Evolutionary conservation across 2,329 filamentous ascomycete genomes (phyloP).

Genomic region (Colletotrichum sp.): DNA sequence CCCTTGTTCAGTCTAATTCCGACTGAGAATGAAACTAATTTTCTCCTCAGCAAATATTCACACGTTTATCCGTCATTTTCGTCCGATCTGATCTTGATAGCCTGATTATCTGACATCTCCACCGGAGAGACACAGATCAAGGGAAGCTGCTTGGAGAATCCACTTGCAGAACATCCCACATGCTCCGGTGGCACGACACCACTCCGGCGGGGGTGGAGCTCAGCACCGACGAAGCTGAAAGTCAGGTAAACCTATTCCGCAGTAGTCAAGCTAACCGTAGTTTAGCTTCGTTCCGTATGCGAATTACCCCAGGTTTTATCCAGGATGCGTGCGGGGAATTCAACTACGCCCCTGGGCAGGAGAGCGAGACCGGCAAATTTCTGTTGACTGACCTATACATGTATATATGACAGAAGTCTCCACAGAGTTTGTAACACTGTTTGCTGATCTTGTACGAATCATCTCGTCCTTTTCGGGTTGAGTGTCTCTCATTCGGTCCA

Average conservation of each 20-base stretch:
- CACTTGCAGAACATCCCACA: background rate
- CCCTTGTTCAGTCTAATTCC: background rate
- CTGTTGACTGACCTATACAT: background rate
- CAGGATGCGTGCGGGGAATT: background rate
- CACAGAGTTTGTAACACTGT: background rate
- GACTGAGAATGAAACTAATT: background rate
- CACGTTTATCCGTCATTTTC: background rate
- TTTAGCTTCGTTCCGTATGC: background rate
- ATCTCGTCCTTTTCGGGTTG: background rate
- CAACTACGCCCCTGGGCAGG: background rate
- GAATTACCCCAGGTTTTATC: background rate
- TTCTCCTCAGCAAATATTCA: background rate
- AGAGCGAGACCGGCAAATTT: background rate
- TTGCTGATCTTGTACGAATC: background rate
- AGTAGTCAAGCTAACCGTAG: background rate
- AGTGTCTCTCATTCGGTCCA: background rate
- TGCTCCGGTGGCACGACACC: background rate
- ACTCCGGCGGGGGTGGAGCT: background rate
- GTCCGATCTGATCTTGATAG: background rate
- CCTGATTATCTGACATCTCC: background rate
- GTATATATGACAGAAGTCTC: background rate
- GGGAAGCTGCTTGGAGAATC: background rate
- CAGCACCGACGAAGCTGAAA: background rate
- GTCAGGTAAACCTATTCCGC: background rate
- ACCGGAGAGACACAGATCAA: background rate